phyloP scores from a whole-genome alignment of 129 eudicot species.

The Saposhnikovia divaricata region DNA sequence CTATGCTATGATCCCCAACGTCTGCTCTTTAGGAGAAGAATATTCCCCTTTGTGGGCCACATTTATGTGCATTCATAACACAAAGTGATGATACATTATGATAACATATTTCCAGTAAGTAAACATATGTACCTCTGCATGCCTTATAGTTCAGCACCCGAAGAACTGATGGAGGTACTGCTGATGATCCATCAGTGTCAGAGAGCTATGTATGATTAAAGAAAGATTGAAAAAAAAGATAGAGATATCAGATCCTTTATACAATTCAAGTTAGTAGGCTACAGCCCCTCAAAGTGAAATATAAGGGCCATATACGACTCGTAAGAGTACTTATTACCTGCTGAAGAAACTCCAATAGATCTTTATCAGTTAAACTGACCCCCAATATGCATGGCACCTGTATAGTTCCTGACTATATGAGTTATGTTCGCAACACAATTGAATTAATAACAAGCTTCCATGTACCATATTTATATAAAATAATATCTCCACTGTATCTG shows the following conservation, averaged over 20 bases:
- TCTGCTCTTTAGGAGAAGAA: neutral
- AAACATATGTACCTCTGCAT: slow-evolving; percentile 68
- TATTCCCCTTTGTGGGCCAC: neutral
- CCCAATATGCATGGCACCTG: slow-evolving; percentile 98
- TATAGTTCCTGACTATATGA: slow-evolving; percentile 13
- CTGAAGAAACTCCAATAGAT: slow-evolving; percentile 83
- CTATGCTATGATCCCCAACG: neutral
- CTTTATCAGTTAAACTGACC: slow-evolving; percentile 65
- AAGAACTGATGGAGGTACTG: slow-evolving; percentile 79
- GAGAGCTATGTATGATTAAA: slow-evolving; percentile 53
- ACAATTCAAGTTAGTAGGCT: neutral
- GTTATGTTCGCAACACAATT: neutral
- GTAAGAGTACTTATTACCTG: slow-evolving; percentile 34
- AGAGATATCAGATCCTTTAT: neutral
- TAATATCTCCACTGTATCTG: neutral
- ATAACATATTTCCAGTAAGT: neutral
- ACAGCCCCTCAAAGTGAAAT: neutral
- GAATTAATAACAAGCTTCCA: neutral
- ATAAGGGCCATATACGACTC: neutral
- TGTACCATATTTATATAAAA: neutral
- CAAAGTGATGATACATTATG: neutral
- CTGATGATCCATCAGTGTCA: slow-evolving; percentile 93
- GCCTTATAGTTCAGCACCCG: slow-evolving; percentile 81
- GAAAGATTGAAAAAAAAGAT: neutral
- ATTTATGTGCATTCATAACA: neutral